Percentiles rank a stretch among this genome's conserved stretches.
Conservation (phyloP, 2,329 filamentous ascomycete species). For the Septoria petroselini region DNA sequence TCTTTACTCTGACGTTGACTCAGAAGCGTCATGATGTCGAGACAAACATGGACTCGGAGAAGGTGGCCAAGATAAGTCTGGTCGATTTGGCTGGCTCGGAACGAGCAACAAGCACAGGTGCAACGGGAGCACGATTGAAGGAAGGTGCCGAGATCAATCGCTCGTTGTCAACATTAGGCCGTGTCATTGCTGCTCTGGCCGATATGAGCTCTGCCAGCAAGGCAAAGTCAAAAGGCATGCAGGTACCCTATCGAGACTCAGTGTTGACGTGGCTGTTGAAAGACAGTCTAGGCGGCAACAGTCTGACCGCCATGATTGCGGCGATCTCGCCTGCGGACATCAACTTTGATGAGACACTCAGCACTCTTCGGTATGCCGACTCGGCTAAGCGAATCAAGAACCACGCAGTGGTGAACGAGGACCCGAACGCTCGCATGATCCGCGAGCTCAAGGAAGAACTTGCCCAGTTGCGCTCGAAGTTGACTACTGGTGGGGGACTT, state of each 20-base stretch:
- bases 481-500: conserved; percentile 52
- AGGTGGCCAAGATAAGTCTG: conserved; percentile 95
- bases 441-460: conserved; percentile 95
- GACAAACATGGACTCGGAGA: conserved; percentile 96
- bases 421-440: conserved; percentile 98
- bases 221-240: conserved; percentile 68
- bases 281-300: conserved; percentile 95
- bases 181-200: conserved; percentile 93
- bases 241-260: conserved; percentile 96
- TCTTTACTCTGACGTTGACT: conserved; percentile 92
- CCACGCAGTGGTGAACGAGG: conserved; percentile 97
- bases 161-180: conserved; percentile 90
- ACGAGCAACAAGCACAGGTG: conserved; percentile 92
- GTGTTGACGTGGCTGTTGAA: conserved; percentile 95
- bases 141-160: conserved; percentile 98
- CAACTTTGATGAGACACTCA: conserved; percentile 97
- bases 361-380: conserved; percentile 92
- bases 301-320: conserved; percentile 99
- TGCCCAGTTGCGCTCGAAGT: conserved; percentile 77
- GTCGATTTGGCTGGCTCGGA: conserved; percentile 98
- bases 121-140: conserved; percentile 89
- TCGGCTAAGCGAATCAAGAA: conserved; percentile 99
- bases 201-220: conserved; percentile 78
- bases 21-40: conserved; percentile 89
- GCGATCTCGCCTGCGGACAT: conserved; percentile 97